Percentiles rank a stretch among this genome's conserved stretches.
phyloP scores from a whole-genome alignment of 2,329 filamentous ascomycete species.

The Aspergillus fumigatiaffinis region DNA sequence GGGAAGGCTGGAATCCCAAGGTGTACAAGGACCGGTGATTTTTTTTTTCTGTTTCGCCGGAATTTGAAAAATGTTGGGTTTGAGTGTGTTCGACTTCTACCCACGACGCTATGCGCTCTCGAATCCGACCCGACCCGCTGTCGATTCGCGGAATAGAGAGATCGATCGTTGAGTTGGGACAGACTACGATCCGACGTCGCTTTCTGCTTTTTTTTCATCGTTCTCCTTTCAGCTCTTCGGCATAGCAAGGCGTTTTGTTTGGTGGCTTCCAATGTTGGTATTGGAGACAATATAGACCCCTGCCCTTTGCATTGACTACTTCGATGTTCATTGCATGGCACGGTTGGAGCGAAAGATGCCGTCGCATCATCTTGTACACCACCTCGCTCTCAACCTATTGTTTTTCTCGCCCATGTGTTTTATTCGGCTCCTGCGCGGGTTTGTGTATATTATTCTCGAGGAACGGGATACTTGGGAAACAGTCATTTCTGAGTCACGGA shows the following conservation, averaged over 20 bases:
- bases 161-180: neutral
- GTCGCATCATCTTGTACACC: neutral
- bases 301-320: constrained; percentile 17
- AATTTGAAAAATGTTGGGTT: neutral
- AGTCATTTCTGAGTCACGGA: neutral
- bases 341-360: neutral
- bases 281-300: constrained; percentile 18
- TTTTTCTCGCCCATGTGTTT: neutral
- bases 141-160: neutral
- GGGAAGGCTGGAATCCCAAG: constrained; percentile 91
- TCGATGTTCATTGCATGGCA: constrained; percentile 3
- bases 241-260: constrained; percentile 41
- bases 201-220: constrained; percentile 4
- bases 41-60: neutral
- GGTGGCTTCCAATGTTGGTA: constrained; percentile 20
- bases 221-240: constrained; percentile 25
- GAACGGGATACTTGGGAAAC: neutral
- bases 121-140: neutral
- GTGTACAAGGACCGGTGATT: constrained; percentile 77
- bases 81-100: neutral
- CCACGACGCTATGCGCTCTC: neutral
- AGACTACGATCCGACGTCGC: neutral
- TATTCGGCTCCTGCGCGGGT: neutral
- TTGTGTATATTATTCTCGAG: constrained; percentile 9
- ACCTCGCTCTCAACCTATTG: neutral